Conservation (phyloP, 257 asterid species). For the Solanum chiquidenum region DNA sequence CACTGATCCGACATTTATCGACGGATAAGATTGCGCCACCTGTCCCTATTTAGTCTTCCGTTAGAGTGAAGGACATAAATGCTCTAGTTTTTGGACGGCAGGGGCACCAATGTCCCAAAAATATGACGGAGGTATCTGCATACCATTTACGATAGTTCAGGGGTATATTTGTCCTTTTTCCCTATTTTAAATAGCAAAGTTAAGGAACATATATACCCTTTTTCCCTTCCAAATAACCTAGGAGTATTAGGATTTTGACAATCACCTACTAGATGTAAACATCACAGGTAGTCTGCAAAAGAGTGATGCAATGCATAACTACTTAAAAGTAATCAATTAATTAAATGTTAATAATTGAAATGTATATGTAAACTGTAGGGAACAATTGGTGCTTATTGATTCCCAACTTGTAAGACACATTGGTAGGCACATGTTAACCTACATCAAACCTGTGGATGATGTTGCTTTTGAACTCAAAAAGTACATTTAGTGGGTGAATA, state of each 20-base stretch:
- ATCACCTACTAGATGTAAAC: not conserved
- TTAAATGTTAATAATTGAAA: not conserved
- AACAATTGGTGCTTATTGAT: not conserved
- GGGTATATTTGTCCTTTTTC: no score
- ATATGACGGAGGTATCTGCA: no score
- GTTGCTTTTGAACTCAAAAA: slow-evolving; percentile 18
- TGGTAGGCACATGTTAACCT: slow-evolving; percentile 7
- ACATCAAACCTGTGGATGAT: not conserved
- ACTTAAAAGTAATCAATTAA: not conserved
- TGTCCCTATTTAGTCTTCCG: no score
- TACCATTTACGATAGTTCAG: no score
- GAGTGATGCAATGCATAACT: not conserved
- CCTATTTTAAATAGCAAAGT: no score
- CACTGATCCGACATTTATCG: no score
- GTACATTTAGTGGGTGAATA: slow-evolving; percentile 1
- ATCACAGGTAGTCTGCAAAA: not conserved
- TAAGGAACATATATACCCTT: no score
- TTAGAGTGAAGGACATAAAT: no score
- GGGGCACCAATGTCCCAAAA: no score
- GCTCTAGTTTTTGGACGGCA: no score
- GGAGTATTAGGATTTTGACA: not conserved
- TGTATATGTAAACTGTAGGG: not conserved
- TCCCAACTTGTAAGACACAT: not conserved
- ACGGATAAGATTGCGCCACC: no score
- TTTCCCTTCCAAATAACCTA: no score